These are phyloP conservation scores for Volvox reticuliferus DNA, from an alignment of 139 green algal species.

Conservation along the genomic window DNA sequence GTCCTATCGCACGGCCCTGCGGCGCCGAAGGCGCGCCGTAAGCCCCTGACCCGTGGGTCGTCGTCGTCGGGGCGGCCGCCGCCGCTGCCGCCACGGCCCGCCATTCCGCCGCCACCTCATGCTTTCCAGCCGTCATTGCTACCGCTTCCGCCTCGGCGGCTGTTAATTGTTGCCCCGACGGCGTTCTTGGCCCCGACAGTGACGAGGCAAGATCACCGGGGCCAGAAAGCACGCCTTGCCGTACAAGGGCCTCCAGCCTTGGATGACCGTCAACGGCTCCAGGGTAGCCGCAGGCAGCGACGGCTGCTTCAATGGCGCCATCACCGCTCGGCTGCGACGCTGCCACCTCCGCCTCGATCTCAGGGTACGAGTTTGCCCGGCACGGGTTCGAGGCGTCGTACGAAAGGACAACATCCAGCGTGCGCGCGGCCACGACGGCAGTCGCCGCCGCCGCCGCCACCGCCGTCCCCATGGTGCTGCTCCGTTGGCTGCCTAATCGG, in stretches of 20 bases:
- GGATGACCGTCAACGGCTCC: no score
- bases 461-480: neutral
- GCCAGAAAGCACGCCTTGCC: neutral
- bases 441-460: neutral
- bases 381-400: neutral
- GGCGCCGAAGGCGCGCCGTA: neutral
- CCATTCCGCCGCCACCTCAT: neutral
- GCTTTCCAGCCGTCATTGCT: neutral
- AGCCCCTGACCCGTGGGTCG: neutral
- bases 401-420: neutral
- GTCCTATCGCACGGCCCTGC: neutral
- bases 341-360: neutral
- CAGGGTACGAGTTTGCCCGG: neutral
- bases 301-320: neutral
- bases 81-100: constrained; percentile 4
- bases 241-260: neutral
- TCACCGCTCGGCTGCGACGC: neutral
- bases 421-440: neutral
- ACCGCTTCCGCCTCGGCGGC: neutral
- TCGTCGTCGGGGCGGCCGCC: neutral
- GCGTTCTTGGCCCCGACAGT: neutral
- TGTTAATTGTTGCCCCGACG: neutral
- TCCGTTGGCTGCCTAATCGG: neutral
- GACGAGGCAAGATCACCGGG: no score
- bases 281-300: neutral